phyloP scores from a whole-genome alignment of 305 asterid genomes.

The Rubia peregrina region DNA sequence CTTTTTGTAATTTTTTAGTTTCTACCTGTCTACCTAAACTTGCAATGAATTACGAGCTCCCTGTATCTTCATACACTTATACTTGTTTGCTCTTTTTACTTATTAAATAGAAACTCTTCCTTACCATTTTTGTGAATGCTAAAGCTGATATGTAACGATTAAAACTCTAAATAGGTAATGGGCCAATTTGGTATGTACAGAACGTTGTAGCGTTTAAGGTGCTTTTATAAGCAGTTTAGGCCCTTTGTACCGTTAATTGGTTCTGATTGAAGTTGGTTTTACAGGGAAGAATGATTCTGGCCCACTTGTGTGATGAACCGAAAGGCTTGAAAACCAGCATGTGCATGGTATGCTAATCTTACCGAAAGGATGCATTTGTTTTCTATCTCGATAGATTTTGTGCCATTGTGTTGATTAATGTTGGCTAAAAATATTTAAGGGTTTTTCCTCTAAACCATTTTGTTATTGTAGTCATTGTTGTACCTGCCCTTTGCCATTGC shows the following conservation, averaged over 20 bases:
- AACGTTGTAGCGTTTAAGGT: neutral
- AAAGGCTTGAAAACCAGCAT: constrained; percentile 94
- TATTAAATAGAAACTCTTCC: neutral
- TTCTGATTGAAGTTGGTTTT: constrained; percentile 27
- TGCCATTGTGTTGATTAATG: neutral
- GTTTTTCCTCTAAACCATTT: no score
- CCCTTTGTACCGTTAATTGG: neutral
- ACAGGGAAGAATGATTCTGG: constrained; percentile 92
- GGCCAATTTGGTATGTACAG: constrained; percentile 4
- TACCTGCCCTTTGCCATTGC: constrained; percentile 89
- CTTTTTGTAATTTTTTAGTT: neutral
- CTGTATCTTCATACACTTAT: neutral
- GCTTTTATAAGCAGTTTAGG: neutral
- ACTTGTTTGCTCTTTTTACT: neutral
- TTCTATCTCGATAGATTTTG: neutral
- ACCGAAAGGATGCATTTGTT: neutral
- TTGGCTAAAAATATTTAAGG: no score
- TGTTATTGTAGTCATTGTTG: constrained; percentile 63
- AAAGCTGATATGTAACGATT: neutral
- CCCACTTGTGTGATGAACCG: constrained; percentile 96
- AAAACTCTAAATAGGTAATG: neutral
- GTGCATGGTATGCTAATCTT: constrained; percentile 65
- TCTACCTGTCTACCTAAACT: neutral
- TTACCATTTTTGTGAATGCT: neutral
- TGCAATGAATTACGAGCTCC: neutral